A percentile compares a stretch with the other conserved stretches of the same genome.
phyloP scores from a whole-genome alignment of 495 filamentous ascomycete genomes.

The Umbilicaria muhlenbergii region DNA sequence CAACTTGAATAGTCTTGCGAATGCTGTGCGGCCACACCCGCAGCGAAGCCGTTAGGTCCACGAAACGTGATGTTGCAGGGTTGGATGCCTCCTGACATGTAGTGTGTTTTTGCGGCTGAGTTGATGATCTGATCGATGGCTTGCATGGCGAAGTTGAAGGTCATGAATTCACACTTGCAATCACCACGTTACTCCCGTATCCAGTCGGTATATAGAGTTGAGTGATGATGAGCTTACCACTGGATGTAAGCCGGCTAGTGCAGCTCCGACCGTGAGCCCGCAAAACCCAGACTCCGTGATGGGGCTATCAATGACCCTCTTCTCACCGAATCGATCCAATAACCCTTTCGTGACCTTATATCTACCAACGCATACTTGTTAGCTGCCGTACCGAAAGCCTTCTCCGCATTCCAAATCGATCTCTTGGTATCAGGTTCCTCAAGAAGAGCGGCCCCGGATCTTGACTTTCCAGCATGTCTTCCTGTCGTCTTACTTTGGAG shows the following conservation, averaged over 20 bases:
- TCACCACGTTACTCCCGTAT: constrained; percentile 1
- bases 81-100: constrained; percentile 99
- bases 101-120: constrained; percentile 96
- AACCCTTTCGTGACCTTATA: constrained; percentile 99
- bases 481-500: too few relatives aligned
- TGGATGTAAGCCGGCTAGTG: constrained; percentile 83
- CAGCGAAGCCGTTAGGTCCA: constrained; percentile 92
- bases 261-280: constrained; percentile 86
- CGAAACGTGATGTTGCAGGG: constrained; percentile 99
- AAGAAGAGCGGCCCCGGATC: too few relatives aligned
- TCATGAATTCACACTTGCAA: constrained; percentile 94
- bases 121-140: constrained; percentile 99
- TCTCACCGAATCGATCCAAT: constrained; percentile 90
- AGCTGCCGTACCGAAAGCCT: constrained; percentile 4
- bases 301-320: constrained; percentile 93
- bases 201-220: not conserved
- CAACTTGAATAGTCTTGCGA: constrained; percentile 96
- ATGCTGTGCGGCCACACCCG: constrained; percentile 94
- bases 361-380: constrained; percentile 21
- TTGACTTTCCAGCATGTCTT: too few relatives aligned
- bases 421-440: not conserved
- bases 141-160: constrained; percentile 99
- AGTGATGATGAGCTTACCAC: constrained; percentile 45
- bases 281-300: constrained; percentile 94
- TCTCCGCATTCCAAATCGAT: not conserved